These are phyloP conservation scores for Phialophora expanda DNA, from an alignment of 2,329 filamentous ascomycete genomes.

Conservation along the genomic window DNA sequence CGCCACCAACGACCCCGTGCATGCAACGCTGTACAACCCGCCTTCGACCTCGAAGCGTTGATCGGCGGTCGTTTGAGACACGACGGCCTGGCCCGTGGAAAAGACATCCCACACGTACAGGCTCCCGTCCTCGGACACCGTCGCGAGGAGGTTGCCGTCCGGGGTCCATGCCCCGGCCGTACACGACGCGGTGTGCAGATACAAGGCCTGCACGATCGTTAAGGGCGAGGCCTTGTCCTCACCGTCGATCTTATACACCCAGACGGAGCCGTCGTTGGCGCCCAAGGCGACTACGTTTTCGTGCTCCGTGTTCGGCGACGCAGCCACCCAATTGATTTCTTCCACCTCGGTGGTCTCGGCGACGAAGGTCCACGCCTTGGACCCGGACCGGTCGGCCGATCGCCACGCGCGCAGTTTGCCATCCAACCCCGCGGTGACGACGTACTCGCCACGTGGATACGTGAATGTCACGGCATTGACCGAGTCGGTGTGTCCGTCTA, in stretches of 20 bases:
- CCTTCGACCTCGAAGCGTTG: conserved; percentile 92
- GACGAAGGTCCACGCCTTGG: conserved; percentile 66
- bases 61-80: conserved; percentile 78
- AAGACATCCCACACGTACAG: conserved; percentile 94
- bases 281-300: conserved; percentile 86
- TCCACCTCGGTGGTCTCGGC: conserved; percentile 86
- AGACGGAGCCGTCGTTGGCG: conserved; percentile 87
- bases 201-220: conserved; percentile 87
- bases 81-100: conserved; percentile 67
- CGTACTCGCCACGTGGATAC: conserved; percentile 77
- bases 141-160: conserved; percentile 84
- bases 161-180: conserved; percentile 91
- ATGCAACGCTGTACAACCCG: conserved; percentile 83
- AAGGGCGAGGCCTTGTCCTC: conserved; percentile 66
- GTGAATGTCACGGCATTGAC: conserved; percentile 88
- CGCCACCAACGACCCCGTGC: conserved; percentile 80
- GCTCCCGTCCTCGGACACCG: conserved; percentile 84
- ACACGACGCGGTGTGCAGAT: conserved; percentile 82
- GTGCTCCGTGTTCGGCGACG: conserved; percentile 73
- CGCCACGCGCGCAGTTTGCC: conserved; percentile 77
- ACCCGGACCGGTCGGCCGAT: conserved; percentile 54
- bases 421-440: conserved; percentile 86
- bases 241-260: conserved; percentile 88
- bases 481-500: conserved; percentile 91
- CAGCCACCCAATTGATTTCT: conserved; percentile 87